Conservation (phyloP, 768 basidiomycete species). For the Xerocomellus dryophilus region DNA sequence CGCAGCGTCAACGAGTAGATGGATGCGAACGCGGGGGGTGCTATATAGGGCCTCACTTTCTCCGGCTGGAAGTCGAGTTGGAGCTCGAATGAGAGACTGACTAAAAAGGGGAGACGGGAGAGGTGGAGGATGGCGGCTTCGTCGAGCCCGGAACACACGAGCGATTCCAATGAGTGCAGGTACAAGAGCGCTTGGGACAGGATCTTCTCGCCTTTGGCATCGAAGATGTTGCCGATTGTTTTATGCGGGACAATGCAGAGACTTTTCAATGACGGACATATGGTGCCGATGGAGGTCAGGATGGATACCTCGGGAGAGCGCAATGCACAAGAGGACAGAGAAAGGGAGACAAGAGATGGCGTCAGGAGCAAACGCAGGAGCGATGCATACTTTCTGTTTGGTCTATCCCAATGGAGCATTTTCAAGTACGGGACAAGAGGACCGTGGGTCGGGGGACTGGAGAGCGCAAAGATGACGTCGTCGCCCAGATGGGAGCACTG, state of each 20-base stretch:
- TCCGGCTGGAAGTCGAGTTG: constrained; percentile 13
- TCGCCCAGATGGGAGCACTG: constrained; percentile 10
- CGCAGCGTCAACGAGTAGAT: constrained; percentile 11
- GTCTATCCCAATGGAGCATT: constrained; percentile 19
- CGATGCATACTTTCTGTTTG: constrained; percentile 13
- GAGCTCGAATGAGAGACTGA: constrained; percentile 16
- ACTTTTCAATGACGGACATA: constrained; percentile 19
- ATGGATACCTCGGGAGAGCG: constrained; percentile 19
- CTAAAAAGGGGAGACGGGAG: constrained; percentile 19
- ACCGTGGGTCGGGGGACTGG: constrained; percentile 17
- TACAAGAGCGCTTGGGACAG: constrained; percentile 21
- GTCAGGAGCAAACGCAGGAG: constrained; percentile 23
- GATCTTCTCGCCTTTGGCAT: constrained; percentile 16
- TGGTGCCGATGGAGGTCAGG: constrained; percentile 17
- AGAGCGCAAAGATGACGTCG: constrained; percentile 26
- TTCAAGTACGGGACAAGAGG: constrained; percentile 24
- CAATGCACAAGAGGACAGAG: constrained; percentile 7
- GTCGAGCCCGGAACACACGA: constrained; percentile 20
- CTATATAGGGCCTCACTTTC: constrained; percentile 9
- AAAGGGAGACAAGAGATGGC: constrained; percentile 18
- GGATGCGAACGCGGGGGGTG: constrained; percentile 16
- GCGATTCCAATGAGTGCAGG: constrained; percentile 14
- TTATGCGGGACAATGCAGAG: constrained; percentile 6
- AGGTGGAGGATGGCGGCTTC: constrained; percentile 23
- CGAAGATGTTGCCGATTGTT: neutral